phyloP scores from a whole-genome alignment of 768 basidiomycete species.

The Pleurotus tuoliensis region DNA sequence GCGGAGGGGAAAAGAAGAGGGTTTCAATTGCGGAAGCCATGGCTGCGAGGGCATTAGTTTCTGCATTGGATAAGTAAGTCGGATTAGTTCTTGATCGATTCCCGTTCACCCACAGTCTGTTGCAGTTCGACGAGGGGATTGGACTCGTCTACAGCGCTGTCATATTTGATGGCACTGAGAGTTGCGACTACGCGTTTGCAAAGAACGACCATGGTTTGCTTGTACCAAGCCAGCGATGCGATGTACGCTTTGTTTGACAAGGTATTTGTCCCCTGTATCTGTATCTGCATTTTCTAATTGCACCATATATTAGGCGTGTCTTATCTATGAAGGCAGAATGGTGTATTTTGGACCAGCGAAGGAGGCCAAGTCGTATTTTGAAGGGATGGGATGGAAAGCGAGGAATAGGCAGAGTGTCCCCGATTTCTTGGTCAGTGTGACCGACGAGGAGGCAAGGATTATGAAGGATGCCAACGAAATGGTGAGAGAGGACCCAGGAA shows the following conservation, averaged over 20 bases:
- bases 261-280: conserved; percentile 10
- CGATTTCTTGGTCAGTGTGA: conserved; percentile 56
- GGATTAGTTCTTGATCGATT: background rate
- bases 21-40: conserved; percentile 75
- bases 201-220: conserved; percentile 54
- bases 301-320: conserved; percentile 28
- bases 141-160: conserved; percentile 55
- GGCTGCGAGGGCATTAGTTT: conserved; percentile 55
- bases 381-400: conserved; percentile 59
- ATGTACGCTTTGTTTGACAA: conserved; percentile 58
- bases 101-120: conserved; percentile 10
- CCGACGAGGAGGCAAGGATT: conserved; percentile 29
- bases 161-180: conserved; percentile 58
- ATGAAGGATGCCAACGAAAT: background rate
- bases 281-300: no score
- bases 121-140: conserved; percentile 48
- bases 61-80: conserved; percentile 75
- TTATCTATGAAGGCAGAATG: conserved; percentile 52
- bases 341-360: conserved; percentile 53
- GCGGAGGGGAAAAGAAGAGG: conserved; percentile 77
- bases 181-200: conserved; percentile 45
- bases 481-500: no score
- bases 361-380: conserved; percentile 68
- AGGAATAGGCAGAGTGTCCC: conserved; percentile 59
- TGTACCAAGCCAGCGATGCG: conserved; percentile 49